Evolutionary conservation across 768 basidiomycete genomes (phyloP), one percentile per base, ranked within the genome.

Genomic region (Lepiota venenata): DNA sequence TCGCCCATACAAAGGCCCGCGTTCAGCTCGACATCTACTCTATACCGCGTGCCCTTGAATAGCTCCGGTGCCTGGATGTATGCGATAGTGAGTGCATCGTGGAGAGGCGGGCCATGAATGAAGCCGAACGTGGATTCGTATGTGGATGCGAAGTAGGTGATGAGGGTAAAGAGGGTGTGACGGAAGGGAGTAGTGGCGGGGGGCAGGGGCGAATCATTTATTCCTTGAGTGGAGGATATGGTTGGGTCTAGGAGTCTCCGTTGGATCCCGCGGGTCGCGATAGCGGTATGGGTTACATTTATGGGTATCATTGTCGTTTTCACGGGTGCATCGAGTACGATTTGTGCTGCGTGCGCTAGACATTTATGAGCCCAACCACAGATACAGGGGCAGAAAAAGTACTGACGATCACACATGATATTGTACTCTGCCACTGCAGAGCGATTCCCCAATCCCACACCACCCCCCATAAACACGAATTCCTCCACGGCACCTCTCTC

Each of bases 391-490:
- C 16, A n/a, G 29, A 32, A 41, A 39, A 21, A 48, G 27, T n/a
- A 69, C 88, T 67, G 61, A 91, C 88, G 89, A 71, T 91, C 91
- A 57, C 87, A 89, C 15, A 88, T 67, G 50, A 91, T 84, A 63
- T 92, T 93, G 68, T 83, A 93, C 65, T 92, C 91, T 61, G 90
- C 91, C 10, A 83, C 85, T 12, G 91, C 74, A 7, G 88, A 85
- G 29, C 86, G 75, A 63, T 94, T 95, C 0, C 93, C 92, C 20
- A 90, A 64, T 8, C 92, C 92, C 25, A 91, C 84, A 2, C 84
- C 91, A n/a, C 93, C 93, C 10, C 93, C 93, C 93, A 96, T 95
- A 62, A 92, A 88, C 6, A 91, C 86, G 57, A 91, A 78, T 56
- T 88, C 80, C 56, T 85, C 82, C 4, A 91, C 69, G 9, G 74